Percentiles rank a stretch among this genome's conserved stretches.
These are phyloP conservation scores for Penicillium egyptiacum DNA, from an alignment of 495 filamentous ascomycete genomes.

Conservation along the genomic window DNA sequence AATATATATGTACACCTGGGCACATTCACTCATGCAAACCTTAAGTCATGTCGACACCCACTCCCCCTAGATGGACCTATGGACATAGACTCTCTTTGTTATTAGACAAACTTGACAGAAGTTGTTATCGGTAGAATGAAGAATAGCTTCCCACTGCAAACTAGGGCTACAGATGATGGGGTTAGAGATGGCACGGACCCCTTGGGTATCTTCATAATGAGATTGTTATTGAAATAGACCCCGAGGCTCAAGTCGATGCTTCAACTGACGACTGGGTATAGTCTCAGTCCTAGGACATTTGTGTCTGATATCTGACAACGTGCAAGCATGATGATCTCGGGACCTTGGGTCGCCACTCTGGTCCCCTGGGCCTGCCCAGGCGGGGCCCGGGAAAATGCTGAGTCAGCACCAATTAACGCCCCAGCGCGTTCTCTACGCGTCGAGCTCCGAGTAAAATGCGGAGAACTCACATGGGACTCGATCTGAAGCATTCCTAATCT, in stretches of 20 bases:
- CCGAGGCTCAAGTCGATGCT: no score
- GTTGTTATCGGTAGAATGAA: background rate
- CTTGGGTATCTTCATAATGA: no score
- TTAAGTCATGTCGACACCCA: background rate
- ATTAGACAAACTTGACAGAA: background rate
- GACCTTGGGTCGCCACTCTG: background rate
- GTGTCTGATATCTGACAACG: no score
- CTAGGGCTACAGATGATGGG: no score
- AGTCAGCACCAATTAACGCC: slow-evolving; percentile 31
- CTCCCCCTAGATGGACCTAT: background rate
- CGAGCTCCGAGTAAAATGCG: slow-evolving; percentile 3
- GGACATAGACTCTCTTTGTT: background rate
- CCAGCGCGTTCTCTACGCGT: slow-evolving; percentile 22
- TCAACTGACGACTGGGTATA: no score
- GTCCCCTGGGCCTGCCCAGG: background rate
- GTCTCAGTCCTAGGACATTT: no score
- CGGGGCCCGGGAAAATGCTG: slow-evolving; percentile 15
- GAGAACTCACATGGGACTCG: background rate
- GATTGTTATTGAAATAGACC: no score
- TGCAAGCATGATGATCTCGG: no score
- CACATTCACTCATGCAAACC: background rate
- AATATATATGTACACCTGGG: no score
- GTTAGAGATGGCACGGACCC: no score
- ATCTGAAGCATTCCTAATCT: background rate
- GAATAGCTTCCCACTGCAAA: background rate